phyloP scores from a whole-genome alignment of 805 yeast genomes.

The Candida schatavii region DNA sequence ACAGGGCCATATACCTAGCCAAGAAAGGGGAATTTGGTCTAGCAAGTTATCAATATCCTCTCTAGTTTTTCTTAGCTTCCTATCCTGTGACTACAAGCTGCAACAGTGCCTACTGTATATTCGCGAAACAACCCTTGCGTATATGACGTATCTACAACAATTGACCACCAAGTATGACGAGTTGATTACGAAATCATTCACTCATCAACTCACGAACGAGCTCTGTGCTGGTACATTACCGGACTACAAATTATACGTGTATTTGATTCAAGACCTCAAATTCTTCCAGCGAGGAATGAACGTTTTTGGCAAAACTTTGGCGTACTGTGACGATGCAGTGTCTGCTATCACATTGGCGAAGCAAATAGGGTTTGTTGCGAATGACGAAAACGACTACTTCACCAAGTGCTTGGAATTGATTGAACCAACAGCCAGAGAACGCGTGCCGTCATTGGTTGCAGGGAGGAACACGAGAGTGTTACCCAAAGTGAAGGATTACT shows the following conservation, averaged over 20 bases:
- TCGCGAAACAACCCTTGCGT: not conserved
- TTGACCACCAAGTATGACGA: conserved; percentile 20
- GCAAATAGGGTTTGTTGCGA: conserved; percentile 50
- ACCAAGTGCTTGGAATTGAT: conserved; percentile 24
- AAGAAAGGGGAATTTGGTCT: no score
- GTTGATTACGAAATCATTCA: conserved; percentile 26
- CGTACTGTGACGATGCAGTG: conserved; percentile 38
- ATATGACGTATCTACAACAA: conserved; percentile 17
- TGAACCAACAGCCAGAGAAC: conserved; percentile 18
- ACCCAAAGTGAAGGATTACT: conserved; percentile 37
- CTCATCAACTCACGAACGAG: conserved; percentile 43
- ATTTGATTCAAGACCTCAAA: conserved; percentile 47
- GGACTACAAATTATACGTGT: conserved; percentile 40
- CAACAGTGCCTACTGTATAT: not conserved
- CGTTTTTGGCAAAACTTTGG: conserved; percentile 42
- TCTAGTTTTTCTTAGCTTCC: not conserved
- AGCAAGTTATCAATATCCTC: no score
- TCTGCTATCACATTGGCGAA: conserved; percentile 43
- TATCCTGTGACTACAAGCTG: not conserved
- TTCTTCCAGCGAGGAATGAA: conserved; percentile 44
- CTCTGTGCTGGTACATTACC: conserved; percentile 45
- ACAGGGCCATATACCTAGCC: no score
- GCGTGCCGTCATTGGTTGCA: conserved; percentile 18
- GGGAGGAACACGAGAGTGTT: conserved; percentile 16
- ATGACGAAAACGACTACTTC: conserved; percentile 50